Evolutionary conservation across 176 grass and related monocot species (phyloP).

Genomic region (Neostapfia colusana): DNA sequence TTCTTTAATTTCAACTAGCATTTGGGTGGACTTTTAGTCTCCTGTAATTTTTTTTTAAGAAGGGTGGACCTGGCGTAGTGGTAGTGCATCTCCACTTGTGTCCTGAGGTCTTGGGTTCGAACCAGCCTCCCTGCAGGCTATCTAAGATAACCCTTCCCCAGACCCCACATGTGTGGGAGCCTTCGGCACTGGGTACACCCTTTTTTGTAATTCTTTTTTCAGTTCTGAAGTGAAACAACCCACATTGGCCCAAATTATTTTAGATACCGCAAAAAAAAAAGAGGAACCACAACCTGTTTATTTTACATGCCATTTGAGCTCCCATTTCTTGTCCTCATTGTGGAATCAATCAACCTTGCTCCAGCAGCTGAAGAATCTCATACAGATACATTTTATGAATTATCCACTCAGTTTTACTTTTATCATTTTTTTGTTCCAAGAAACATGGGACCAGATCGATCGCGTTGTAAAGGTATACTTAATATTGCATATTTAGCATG

Average conservation of each 20-base stretch:
- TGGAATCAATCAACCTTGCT: not conserved
- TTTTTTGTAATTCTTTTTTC: too few relatives aligned
- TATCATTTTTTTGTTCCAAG: conserved; percentile 2
- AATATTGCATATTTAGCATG: not conserved
- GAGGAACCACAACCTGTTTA: not conserved
- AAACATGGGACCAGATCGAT: not conserved
- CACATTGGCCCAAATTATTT: not conserved
- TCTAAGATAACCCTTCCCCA: too few relatives aligned
- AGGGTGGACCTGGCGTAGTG: too few relatives aligned
- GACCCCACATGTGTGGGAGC: too few relatives aligned
- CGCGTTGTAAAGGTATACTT: not conserved
- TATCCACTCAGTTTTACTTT: not conserved
- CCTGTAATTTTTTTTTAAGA: too few relatives aligned
- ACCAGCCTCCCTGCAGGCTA: too few relatives aligned
- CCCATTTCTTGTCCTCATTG: not conserved
- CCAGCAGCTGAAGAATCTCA: not conserved
- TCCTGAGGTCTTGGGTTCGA: too few relatives aligned
- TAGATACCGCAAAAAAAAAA: not conserved
- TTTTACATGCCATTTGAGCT: not conserved
- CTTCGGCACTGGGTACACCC: too few relatives aligned
- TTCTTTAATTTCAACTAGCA: not conserved
- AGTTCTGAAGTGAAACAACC: conserved; percentile 4
- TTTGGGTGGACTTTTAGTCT: conserved; percentile 2
- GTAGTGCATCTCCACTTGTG: too few relatives aligned
- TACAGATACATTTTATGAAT: not conserved